Conservation (phyloP, 345 rosid species). For the Toxicodendron radicans region DNA sequence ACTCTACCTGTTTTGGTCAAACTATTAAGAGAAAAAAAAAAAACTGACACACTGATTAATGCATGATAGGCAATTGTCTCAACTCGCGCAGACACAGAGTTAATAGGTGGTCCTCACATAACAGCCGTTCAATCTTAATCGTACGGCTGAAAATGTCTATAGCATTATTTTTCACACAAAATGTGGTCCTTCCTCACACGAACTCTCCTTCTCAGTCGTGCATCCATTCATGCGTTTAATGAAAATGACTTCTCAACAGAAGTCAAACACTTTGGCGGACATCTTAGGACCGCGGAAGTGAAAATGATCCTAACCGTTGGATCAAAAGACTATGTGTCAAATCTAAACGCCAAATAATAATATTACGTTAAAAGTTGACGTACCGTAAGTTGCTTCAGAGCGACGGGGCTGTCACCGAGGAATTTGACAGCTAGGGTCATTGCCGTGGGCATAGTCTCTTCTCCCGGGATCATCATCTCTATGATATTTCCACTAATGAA, state of each 20-base stretch:
- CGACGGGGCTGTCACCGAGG: slow-evolving; percentile 64
- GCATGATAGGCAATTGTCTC: slow-evolving; percentile 26
- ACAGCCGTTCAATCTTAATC: slow-evolving; percentile 47
- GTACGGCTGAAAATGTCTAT: slow-evolving; percentile 37
- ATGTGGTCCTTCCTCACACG: slow-evolving; percentile 26
- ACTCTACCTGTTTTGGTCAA: too few species aligned
- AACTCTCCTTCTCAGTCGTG: slow-evolving; percentile 32
- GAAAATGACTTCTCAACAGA: slow-evolving; percentile 37
- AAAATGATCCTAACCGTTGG: slow-evolving; percentile 42
- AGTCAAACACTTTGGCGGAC: slow-evolving; percentile 36
- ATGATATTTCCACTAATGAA: slow-evolving; percentile 67
- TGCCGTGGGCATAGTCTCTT: slow-evolving; percentile 87
- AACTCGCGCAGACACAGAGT: slow-evolving; percentile 34
- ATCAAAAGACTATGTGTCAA: slow-evolving; percentile 5
- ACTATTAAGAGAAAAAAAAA: background rate
- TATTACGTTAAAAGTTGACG: background rate
- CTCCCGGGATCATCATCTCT: slow-evolving; percentile 99
- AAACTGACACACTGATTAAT: background rate
- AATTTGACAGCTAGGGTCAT: slow-evolving; percentile 88
- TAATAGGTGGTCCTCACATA: slow-evolving; percentile 43
- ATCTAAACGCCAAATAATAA: background rate
- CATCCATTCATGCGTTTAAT: slow-evolving; percentile 40
- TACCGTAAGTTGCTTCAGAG: slow-evolving; percentile 66
- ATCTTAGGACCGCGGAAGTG: slow-evolving; percentile 16
- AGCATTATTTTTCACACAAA: slow-evolving; percentile 11